Evolutionary conservation across 1,284 basidiomycete species (phyloP).

Genomic region (Rhodotorula sp.): DNA sequence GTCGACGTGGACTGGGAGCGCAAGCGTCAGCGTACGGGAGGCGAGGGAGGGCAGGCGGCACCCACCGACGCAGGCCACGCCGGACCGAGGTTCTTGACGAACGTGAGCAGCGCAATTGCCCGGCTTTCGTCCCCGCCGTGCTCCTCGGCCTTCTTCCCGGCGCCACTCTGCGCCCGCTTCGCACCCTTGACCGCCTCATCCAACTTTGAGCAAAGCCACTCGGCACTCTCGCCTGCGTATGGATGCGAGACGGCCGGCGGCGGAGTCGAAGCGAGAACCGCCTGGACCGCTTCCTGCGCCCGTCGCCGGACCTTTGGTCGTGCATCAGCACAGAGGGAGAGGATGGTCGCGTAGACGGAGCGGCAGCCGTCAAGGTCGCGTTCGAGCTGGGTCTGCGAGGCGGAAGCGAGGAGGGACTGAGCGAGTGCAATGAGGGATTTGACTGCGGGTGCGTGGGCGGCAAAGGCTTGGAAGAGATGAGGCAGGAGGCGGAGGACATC

Average conservation of each 20-base stretch:
- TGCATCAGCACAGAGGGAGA: slow-evolving; percentile 80
- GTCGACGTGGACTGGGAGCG: slow-evolving; percentile 55
- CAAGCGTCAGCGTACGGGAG: not conserved
- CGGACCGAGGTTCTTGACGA: slow-evolving; percentile 62
- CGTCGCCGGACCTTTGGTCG: slow-evolving; percentile 91
- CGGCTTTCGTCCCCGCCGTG: slow-evolving; percentile 59
- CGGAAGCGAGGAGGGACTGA: slow-evolving; percentile 62
- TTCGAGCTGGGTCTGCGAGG: slow-evolving; percentile 64
- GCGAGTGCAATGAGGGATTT: slow-evolving; percentile 74
- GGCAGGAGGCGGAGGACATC: slow-evolving; percentile 51
- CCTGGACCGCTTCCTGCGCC: slow-evolving; percentile 79
- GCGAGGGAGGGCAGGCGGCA: not conserved
- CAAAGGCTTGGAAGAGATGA: slow-evolving; percentile 47
- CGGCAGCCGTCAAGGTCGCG: slow-evolving; percentile 62
- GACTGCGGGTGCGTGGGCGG: slow-evolving; percentile 55
- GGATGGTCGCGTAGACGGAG: slow-evolving; percentile 71
- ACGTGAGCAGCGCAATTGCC: slow-evolving; percentile 76
- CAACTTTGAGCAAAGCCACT: slow-evolving; percentile 72
- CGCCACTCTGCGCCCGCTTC: slow-evolving; percentile 54
- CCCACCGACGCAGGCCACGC: slow-evolving; percentile 64
- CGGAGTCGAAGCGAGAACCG: slow-evolving; percentile 71
- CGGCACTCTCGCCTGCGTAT: slow-evolving; percentile 72
- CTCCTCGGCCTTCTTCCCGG: slow-evolving; percentile 11
- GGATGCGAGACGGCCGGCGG: slow-evolving; percentile 76
- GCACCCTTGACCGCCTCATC: slow-evolving; percentile 64